Conservation (phyloP, 495 filamentous ascomycete genomes). For the Aspergillus funiculosus region DNA sequence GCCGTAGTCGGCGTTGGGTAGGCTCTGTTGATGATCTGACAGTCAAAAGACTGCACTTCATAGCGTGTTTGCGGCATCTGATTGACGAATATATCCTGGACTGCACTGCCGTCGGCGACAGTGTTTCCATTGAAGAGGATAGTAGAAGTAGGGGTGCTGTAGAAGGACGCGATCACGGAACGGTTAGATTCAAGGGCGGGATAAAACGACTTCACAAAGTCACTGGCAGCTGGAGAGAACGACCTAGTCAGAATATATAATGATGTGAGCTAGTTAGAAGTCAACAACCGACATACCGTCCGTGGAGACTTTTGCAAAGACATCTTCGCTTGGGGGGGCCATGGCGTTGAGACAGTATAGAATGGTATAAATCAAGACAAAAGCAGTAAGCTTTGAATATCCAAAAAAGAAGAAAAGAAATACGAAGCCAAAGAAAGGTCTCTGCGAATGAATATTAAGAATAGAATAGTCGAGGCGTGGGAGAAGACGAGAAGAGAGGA, state of each 20-base stretch:
- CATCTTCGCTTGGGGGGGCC: constrained; percentile 38
- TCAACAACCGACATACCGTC: constrained; percentile 33
- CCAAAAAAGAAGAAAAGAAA: background rate
- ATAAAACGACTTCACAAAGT: constrained; percentile 50
- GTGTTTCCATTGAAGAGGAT: constrained; percentile 64
- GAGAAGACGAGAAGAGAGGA: constrained; percentile 5
- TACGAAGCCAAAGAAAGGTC: background rate
- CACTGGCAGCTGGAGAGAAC: constrained; percentile 37
- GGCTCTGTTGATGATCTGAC: constrained; percentile 65
- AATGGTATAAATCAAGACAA: background rate
- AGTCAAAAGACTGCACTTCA: constrained; percentile 63
- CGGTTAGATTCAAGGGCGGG: constrained; percentile 51
- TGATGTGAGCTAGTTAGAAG: background rate
- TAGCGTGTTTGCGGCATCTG: constrained; percentile 57
- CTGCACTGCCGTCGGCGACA: constrained; percentile 47
- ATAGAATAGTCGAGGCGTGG: background rate
- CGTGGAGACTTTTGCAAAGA: constrained; percentile 44
- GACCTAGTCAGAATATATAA: constrained; percentile 6
- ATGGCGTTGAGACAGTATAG: constrained; percentile 21
- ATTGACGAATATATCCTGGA: constrained; percentile 56
- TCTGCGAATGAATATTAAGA: background rate
- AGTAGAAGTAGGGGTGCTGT: constrained; percentile 44
- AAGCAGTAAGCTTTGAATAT: background rate
- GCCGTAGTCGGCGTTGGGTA: constrained; percentile 42
- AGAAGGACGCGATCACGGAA: constrained; percentile 50